A percentile compares a stretch with the other conserved stretches of the same genome.
These are phyloP conservation scores for Ilex aquifolium DNA, from an alignment of 257 asterid genomes.

Conservation along the genomic window DNA sequence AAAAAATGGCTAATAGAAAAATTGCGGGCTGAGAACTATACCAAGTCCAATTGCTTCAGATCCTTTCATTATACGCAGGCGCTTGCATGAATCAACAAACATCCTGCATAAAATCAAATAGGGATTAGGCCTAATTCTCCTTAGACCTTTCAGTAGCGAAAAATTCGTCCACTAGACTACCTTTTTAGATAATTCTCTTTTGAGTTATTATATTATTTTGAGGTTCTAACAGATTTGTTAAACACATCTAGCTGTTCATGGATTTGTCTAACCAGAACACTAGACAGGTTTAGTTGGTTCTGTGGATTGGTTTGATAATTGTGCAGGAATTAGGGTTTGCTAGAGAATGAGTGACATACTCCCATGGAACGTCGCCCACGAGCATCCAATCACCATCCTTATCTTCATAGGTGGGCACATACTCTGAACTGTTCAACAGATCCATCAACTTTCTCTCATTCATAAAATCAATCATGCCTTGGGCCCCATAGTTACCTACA, in stretches of 20 bases:
- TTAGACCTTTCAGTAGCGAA: too few species aligned
- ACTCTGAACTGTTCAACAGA: conserved; percentile 47
- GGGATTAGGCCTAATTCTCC: too few species aligned
- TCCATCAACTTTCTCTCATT: conserved; percentile 51
- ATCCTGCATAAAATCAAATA: conserved; percentile 21
- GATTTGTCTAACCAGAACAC: too few species aligned
- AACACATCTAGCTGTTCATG: too few species aligned
- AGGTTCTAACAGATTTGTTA: too few species aligned
- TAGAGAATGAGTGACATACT: conserved; percentile 22
- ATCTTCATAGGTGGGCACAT: conserved; percentile 54
- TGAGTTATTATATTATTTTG: too few species aligned
- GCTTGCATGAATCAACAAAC: conserved; percentile 54
- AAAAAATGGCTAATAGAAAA: too few species aligned
- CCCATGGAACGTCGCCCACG: conserved; percentile 59
- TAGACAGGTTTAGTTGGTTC: too few species aligned
- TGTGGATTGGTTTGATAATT: neutral
- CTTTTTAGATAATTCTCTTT: too few species aligned
- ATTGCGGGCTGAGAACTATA: conserved; percentile 5
- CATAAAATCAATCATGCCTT: conserved; percentile 53
- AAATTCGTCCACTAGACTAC: too few species aligned
- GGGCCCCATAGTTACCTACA: conserved; percentile 44
- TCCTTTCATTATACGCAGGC: conserved; percentile 51
- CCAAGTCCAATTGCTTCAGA: conserved; percentile 57
- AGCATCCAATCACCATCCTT: conserved; percentile 67
- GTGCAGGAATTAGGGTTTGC: conserved; percentile 7